phyloP scores from a whole-genome alignment of 208 protist genomes.

The Crithidia thermophila region DNA sequence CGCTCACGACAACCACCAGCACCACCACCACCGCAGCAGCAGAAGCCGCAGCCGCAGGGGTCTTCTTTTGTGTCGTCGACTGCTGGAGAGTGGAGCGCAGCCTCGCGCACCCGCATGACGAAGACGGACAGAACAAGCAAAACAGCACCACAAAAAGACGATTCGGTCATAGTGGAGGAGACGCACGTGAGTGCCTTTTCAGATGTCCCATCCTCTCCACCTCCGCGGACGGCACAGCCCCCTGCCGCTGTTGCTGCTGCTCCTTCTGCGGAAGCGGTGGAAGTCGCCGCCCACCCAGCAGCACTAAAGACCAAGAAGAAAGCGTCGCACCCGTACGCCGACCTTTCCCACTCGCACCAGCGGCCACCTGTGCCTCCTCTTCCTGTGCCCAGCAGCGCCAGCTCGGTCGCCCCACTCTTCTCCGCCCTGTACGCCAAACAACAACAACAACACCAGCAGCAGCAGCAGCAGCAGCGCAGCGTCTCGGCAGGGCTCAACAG shows the following conservation, averaged over 20 bases:
- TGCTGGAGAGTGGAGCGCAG: background rate
- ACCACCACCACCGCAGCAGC: background rate
- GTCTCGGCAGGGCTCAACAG: constrained; percentile 7
- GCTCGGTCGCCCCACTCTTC: background rate
- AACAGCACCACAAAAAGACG: constrained; percentile 1
- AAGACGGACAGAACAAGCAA: background rate
- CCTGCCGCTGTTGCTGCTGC: too few species aligned
- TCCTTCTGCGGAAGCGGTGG: too few species aligned
- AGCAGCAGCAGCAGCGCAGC: constrained; percentile 13
- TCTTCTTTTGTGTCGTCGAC: background rate
- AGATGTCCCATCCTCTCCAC: background rate
- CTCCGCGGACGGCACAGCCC: too few species aligned
- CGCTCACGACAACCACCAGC: background rate
- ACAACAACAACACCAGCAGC: background rate
- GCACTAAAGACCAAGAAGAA: constrained; percentile 2
- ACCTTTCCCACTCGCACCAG: background rate
- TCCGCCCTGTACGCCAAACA: constrained; percentile 6
- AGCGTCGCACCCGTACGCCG: constrained; percentile 7
- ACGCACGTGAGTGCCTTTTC: background rate
- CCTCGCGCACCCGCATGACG: background rate
- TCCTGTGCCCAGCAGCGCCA: background rate
- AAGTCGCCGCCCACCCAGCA: background rate
- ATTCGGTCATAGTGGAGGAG: background rate
- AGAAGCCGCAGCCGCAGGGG: background rate
- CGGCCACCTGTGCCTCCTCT: background rate